These are phyloP conservation scores for Verticillium nonalfalfae DNA, from an alignment of 2,329 filamentous ascomycete genomes.

Conservation along the genomic window DNA sequence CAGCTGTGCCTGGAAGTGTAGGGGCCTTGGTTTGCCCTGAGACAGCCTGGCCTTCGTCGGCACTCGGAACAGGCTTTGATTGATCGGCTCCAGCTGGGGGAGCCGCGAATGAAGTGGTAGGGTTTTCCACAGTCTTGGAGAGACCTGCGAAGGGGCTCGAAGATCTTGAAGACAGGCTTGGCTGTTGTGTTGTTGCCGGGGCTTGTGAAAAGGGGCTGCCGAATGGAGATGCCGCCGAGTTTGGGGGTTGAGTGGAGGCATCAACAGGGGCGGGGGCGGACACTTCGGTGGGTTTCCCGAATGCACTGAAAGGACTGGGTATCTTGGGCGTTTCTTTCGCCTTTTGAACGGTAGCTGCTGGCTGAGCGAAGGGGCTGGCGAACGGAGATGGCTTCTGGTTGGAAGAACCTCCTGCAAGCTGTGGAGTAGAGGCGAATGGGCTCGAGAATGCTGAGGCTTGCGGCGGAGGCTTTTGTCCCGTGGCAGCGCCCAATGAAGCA, in stretches of 20 bases:
- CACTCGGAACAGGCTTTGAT: not conserved
- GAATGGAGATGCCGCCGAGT: not conserved
- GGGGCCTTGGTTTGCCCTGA: not conserved
- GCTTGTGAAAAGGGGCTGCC: not conserved
- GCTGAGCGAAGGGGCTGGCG: not conserved
- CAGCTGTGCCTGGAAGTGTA: not conserved
- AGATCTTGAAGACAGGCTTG: not conserved
- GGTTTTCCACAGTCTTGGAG: not conserved
- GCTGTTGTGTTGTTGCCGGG: not conserved
- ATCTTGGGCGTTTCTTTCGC: not conserved
- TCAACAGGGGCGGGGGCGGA: not conserved
- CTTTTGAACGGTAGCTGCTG: not conserved
- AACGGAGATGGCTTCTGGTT: not conserved
- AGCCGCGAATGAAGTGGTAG: not conserved
- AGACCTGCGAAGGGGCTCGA: not conserved
- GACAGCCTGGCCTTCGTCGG: not conserved
- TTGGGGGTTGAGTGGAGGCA: not conserved
- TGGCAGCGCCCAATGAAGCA: not conserved
- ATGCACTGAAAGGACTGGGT: not conserved
- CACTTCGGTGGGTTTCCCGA: not conserved
- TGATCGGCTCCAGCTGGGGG: not conserved
- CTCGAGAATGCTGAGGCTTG: not conserved
- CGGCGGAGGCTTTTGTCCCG: not conserved
- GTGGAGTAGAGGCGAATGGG: not conserved
- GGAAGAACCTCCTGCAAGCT: not conserved